Base-by-base conservation (phyloP, 768 basidiomycete genomes). In the Boletus coccyginus region DNA sequence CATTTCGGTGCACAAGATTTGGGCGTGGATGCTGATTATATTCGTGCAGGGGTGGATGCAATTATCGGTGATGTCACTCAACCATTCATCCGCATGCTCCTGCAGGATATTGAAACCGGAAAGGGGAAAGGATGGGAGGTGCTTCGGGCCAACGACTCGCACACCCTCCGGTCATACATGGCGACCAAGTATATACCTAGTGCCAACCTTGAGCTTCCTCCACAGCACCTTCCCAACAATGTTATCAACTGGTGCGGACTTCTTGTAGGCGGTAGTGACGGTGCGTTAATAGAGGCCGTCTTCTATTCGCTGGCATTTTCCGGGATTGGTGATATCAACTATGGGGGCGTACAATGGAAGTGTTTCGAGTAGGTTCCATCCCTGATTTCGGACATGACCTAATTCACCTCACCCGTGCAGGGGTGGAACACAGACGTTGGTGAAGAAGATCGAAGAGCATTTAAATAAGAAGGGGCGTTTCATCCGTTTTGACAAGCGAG, bases 241-340 rank as follows among this genome's bases (percentile, higher is more conserved):
- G 63, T 73, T 4, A 57, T 76, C 36, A 68, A 73, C 55, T 77
- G 58, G 49, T 60, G 60, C 13, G n/a, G 8, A 17, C 21, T 52
- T 12, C 29, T 59, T 17, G 49, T 17, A 47, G 17, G 8, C 14
- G 31, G 42, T 33, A 14, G 12, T n/a, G 44, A 58, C 7, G 4
- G 1, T 14, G 29, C 46, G 7, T 45, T 59, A 14, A 10, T 19
- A 44, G 41, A 44, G 16, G 1, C 10, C 6, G 32, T 53, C 46
- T 31, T 60, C 24, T 17, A 2, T 2, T 33, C 14, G 5, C 0
- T 54, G 38, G 10, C 9, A 5, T 13, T 14, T 33, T 9, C 16
- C 42, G n/a, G 21, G n/a, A 8, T 33, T 9, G 58, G 36, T 35
- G 46, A 24, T 21, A 27, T 5, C n/a, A 16, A 39, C 29, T 36